A percentile compares a stretch with the other conserved stretches of the same genome.
Evolutionary conservation across 106 monocot species (phyloP).

Genomic region (Dioscorea zingiberensis): DNA sequence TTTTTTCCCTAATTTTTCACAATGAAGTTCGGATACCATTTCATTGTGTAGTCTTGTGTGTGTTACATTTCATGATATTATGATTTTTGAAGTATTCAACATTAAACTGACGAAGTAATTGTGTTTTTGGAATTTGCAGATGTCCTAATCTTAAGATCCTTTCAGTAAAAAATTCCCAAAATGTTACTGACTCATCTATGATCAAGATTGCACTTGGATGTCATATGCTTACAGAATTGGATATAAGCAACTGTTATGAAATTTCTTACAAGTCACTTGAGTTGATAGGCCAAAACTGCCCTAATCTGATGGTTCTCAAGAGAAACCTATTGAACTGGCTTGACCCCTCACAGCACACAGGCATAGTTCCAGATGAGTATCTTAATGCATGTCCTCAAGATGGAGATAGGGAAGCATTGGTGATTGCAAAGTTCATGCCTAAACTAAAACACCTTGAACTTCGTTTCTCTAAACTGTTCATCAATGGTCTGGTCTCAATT

Average conservation of each 20-base stretch:
- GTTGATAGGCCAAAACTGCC: slow-evolving; percentile 61
- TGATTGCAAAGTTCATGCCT: slow-evolving; percentile 64
- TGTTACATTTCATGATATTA: background rate
- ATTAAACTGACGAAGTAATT: background rate
- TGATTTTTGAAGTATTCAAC: background rate
- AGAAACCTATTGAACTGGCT: slow-evolving; percentile 90
- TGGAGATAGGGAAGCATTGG: slow-evolving; percentile 66
- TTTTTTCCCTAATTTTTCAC: too few species aligned
- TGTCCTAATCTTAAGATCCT: slow-evolving; percentile 61
- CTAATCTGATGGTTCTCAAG: slow-evolving; percentile 53
- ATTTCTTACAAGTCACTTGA: slow-evolving; percentile 72
- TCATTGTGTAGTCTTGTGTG: background rate
- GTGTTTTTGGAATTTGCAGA: slow-evolving; percentile 24
- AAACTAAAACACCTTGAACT: slow-evolving; percentile 76
- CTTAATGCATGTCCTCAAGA: slow-evolving; percentile 77
- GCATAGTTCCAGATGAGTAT: slow-evolving; percentile 71
- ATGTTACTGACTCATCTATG: slow-evolving; percentile 60
- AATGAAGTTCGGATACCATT: background rate
- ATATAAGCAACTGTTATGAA: slow-evolving; percentile 86
- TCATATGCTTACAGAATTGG: slow-evolving; percentile 52
- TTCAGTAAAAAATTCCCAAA: slow-evolving; percentile 53
- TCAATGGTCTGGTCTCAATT: slow-evolving; percentile 36
- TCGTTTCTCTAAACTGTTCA: slow-evolving; percentile 66
- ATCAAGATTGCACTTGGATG: slow-evolving; percentile 50
- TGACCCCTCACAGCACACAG: slow-evolving; percentile 86